Conservation (phyloP, 495 filamentous ascomycete species). For the Amorphotheca resinae region DNA sequence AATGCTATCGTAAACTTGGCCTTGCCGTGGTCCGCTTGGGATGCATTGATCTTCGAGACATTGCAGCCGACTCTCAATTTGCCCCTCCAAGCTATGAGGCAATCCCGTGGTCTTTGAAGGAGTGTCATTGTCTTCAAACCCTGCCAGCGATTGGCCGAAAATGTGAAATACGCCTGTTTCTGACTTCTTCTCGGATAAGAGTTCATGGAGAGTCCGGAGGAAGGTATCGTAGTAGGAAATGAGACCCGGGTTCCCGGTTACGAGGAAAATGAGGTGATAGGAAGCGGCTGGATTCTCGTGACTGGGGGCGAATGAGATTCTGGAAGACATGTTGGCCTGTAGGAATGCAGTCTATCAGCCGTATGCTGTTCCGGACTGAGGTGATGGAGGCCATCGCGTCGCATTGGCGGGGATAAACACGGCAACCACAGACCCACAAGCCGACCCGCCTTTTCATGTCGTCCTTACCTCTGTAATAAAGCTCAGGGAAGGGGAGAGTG, state of each 20-base stretch:
- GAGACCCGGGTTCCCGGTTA: slow-evolving; percentile 68
- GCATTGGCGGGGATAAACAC: too few relatives aligned
- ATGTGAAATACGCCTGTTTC: slow-evolving; percentile 38
- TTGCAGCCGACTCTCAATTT: slow-evolving; percentile 29
- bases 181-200: slow-evolving; percentile 16
- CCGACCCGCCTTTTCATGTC: too few relatives aligned
- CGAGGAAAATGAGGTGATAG: slow-evolving; percentile 42
- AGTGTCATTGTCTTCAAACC: slow-evolving; percentile 43
- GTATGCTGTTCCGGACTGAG: too few relatives aligned
- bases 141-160: slow-evolving; percentile 58
- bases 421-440: too few relatives aligned
- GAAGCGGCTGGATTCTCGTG: slow-evolving; percentile 1
- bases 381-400: too few relatives aligned
- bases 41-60: slow-evolving; percentile 7
- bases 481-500: too few relatives aligned
- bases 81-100: slow-evolving; percentile 44
- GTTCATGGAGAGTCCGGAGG: slow-evolving; percentile 31
- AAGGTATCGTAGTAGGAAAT: slow-evolving; percentile 72
- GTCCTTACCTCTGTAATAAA: too few relatives aligned
- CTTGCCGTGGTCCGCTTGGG: slow-evolving; percentile 2
- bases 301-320: slow-evolving; percentile 7
- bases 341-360: too few relatives aligned
- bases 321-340: slow-evolving; percentile 1
- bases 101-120: slow-evolving; percentile 12
- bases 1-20: slow-evolving; percentile 35